These are phyloP conservation scores for Diplosphaera chodatii DNA, from an alignment of 139 green algal species.

Conservation along the genomic window DNA sequence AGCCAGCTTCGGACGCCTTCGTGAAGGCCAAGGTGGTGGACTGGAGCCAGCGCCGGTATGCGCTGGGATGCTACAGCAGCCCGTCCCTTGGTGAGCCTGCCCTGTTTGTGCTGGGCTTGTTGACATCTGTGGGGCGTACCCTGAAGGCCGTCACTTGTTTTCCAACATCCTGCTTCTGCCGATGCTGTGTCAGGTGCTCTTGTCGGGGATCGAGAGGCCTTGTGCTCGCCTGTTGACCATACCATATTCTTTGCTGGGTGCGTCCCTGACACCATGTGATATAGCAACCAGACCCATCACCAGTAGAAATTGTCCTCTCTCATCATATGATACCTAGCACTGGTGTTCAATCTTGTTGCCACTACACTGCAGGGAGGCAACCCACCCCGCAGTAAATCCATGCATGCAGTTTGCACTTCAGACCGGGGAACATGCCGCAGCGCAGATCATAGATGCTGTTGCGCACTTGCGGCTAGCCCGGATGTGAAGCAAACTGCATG, in stretches of 20 bases:
- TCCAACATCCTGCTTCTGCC: too few species aligned
- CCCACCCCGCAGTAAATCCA: slow-evolving; percentile 67
- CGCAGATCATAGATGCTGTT: slow-evolving; percentile 22
- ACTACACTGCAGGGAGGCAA: too few species aligned
- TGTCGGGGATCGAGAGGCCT: slow-evolving; percentile 21
- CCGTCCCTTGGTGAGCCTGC: too few species aligned
- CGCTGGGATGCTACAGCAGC: slow-evolving; percentile 71
- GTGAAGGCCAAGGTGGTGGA: slow-evolving; percentile 45
- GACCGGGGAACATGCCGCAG: slow-evolving; percentile 59
- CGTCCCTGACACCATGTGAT: too few species aligned
- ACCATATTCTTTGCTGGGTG: slow-evolving; percentile 80
- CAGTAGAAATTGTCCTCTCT: too few species aligned
- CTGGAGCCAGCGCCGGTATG: slow-evolving; percentile 61
- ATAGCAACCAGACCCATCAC: too few species aligned
- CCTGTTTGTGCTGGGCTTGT: too few species aligned
- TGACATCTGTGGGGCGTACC: too few species aligned
- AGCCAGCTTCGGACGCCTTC: slow-evolving; percentile 39
- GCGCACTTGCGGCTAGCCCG: not conserved
- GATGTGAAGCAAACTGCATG: too few species aligned
- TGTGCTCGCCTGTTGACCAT: slow-evolving; percentile 47
- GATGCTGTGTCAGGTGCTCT: not conserved
- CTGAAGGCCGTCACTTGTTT: too few species aligned
- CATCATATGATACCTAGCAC: too few species aligned
- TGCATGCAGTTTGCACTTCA: slow-evolving; percentile 77
- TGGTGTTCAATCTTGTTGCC: too few species aligned